phyloP scores from a whole-genome alignment of 305 asterid genomes.

The Fraxinus angustifolia region DNA sequence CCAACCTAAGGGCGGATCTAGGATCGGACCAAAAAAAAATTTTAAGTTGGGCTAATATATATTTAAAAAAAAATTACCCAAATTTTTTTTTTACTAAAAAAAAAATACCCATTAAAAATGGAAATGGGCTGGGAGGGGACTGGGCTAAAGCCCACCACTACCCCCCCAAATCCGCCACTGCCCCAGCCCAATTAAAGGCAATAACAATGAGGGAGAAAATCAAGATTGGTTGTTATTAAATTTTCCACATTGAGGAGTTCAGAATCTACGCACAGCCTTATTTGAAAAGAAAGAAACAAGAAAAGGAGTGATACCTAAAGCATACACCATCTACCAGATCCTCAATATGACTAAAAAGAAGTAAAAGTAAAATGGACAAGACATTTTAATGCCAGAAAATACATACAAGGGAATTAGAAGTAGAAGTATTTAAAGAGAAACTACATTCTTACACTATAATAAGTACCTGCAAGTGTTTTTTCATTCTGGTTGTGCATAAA shows the following conservation, averaged over 20 bases:
- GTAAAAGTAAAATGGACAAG: not conserved
- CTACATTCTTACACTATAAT: constrained; percentile 4
- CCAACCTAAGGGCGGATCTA: not conserved
- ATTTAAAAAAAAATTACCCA: not conserved
- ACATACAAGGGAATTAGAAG: not conserved
- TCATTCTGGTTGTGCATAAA: not conserved
- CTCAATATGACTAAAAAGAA: constrained; percentile 12
- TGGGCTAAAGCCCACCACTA: not conserved
- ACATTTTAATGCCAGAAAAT: constrained; percentile 7
- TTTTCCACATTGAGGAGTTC: constrained; percentile 14
- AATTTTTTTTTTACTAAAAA: no score
- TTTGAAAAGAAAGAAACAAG: not conserved
- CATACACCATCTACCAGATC: constrained; percentile 8
- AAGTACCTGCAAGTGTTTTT: constrained; percentile 16
- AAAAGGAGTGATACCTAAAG: not conserved
- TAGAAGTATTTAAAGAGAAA: constrained; percentile 1
- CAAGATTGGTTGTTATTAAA: constrained; percentile 14
- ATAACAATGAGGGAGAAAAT: constrained; percentile 17
- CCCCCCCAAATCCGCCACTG: not conserved
- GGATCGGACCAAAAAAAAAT: not conserved
- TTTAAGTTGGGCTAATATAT: not conserved
- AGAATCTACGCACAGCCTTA: constrained; percentile 3
- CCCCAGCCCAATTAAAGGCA: constrained; percentile 6
- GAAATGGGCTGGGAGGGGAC: not conserved
- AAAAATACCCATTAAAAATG: not conserved